Percentiles rank a stretch among this genome's conserved stretches.
Conservation (phyloP, 306 rosid species). For the Pyrus pyrifolia region DNA sequence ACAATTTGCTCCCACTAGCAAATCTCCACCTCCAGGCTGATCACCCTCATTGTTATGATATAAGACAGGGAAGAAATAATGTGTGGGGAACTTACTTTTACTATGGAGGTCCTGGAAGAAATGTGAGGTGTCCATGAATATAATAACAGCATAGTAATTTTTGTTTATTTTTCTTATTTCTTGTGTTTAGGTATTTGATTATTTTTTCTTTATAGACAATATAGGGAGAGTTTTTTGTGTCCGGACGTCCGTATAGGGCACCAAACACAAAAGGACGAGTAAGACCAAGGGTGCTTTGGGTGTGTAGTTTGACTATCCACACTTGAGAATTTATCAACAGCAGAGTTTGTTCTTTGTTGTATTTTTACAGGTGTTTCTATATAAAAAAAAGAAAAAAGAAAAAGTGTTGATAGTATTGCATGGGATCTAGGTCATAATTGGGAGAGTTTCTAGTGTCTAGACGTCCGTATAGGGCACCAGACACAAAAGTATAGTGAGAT, state of each 20-base stretch:
- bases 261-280: background rate
- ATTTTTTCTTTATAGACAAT: slow-evolving; percentile 23
- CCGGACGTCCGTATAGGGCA: background rate
- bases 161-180: background rate
- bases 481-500: background rate
- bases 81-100: slow-evolving; percentile 96
- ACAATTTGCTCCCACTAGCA: slow-evolving; percentile 72
- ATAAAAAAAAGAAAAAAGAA: too few relatives aligned
- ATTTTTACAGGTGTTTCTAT: too few relatives aligned
- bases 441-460: background rate
- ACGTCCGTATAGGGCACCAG: background rate
- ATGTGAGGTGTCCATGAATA: slow-evolving; percentile 79
- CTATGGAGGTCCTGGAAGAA: slow-evolving; percentile 99
- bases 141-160: slow-evolving; percentile 12
- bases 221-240: background rate
- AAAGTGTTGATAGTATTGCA: too few relatives aligned
- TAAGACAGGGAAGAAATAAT: slow-evolving; percentile 66
- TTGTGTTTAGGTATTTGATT: slow-evolving; percentile 14
- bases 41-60: slow-evolving; percentile 82
- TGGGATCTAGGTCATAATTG: slow-evolving; percentile 11
- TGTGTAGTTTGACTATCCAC: too few relatives aligned
- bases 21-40: slow-evolving; percentile 78
- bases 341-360: too few relatives aligned
- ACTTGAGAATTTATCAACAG: too few relatives aligned
- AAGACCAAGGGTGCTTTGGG: background rate